These are phyloP conservation scores for Lentinula raphanica DNA, from an alignment of 768 basidiomycete genomes.

Conservation along the genomic window DNA sequence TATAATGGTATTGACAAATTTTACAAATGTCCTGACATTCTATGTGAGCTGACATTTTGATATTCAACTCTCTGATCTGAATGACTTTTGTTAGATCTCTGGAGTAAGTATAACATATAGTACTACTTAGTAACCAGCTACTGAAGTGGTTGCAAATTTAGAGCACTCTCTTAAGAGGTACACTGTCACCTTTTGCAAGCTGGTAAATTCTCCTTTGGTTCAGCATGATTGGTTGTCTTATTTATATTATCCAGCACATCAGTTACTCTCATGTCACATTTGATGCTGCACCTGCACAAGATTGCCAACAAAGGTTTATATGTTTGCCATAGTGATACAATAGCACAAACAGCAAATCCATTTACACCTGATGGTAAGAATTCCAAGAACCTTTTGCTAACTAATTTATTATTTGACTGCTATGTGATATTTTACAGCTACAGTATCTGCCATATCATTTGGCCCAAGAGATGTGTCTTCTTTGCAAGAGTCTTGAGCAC, in stretches of 20 bases:
- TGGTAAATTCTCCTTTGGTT: neutral
- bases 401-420: neutral
- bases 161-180: neutral
- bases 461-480: neutral
- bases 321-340: neutral
- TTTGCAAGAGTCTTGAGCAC: too few relatives aligned
- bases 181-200: neutral
- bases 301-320: neutral
- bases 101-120: neutral
- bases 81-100: neutral
- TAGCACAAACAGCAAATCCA: neutral
- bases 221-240: too few relatives aligned
- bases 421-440: neutral
- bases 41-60: neutral
- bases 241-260: neutral
- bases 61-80: too few relatives aligned
- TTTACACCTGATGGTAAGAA: constrained; percentile 1
- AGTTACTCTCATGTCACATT: neutral
- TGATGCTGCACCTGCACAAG: neutral
- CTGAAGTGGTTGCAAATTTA: too few relatives aligned
- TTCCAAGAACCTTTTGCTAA: neutral
- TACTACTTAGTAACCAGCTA: too few relatives aligned
- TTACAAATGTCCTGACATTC: neutral
- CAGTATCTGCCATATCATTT: neutral
- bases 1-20: constrained; percentile 1